Base-by-base conservation (phyloP, 148 eudicot genomes). In the Persicaria tinctoria region DNA sequence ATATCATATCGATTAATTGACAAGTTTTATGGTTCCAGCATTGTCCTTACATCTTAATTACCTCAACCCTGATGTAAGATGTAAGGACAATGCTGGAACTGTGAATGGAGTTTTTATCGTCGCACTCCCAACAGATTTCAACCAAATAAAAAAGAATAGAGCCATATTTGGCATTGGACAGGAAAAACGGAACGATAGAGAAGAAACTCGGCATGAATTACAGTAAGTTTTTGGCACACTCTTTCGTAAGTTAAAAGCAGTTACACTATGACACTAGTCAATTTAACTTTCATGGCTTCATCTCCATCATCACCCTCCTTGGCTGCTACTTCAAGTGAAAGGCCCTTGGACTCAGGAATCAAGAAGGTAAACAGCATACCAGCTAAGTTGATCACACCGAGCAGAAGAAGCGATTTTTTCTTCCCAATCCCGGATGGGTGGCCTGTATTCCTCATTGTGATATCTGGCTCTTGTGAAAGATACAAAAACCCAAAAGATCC, bases 401-500 rank as follows among this genome's bases (percentile, higher is more conserved):
- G 23, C 27, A 71, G 53, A 4, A 81, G 53, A 0, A 81, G 76
- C 0, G 81, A 81, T 46, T 78, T 78, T 44, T 75, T 81, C 71
- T 78, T 78, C 4, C 84, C 84, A 20, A 81, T 78, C 56, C 84
- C 84, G 9, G 79, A 69, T 0, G 84, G 81, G 72, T 75, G 78
- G 5, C 80, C 79, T 4, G 16, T 69, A 3, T 75, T 68, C 46
- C 80, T 81, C 70, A 70, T 75, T 1, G 76, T 16, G 0, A 69
- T 75, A 8, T 81, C 78, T 32, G 51, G 23, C 0, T 75, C 80
- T 70, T 81, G 83, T 1, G 83, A 77, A 6, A 74, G 62, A 76
- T 81, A 81, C 44, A 81, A 44, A 49, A 78, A 81, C 44, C 84
- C 84, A 12, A 81, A 81, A 6, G 80, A 80, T 16, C 84, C 84